Base-by-base conservation (phyloP, 352 stramenopile genomes). In the Phytophthora syringae region DNA sequence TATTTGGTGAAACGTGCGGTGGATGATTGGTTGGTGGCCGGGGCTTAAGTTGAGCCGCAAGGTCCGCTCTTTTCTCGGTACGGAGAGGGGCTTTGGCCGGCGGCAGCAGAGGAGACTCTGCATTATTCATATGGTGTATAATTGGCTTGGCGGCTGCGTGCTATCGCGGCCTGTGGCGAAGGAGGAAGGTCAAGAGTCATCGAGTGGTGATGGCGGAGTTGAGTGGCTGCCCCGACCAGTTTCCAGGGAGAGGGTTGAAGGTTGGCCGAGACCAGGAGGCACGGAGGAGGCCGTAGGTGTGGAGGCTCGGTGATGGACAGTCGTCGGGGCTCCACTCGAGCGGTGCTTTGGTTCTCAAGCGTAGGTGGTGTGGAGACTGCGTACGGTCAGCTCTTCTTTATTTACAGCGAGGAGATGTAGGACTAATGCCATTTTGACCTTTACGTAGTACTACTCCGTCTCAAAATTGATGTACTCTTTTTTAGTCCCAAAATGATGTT, bases 71-170 rank as follows among this genome's bases (percentile, higher is more conserved):
- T 11, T 58, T 62, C 50, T 55, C 24, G 52, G 15, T n/a, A 55
- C 44, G 34, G 48, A 47, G 62, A 61, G 28, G 32, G 21, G 48
- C 57, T 69, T 74, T 30, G 60, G 39, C 44, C 20, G 54, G 49
- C 36, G 54, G 60, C 36, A 70, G 66, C 60, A 63, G 49, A 42
- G 60, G 60, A 66, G 54, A 45, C 60, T 59, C 60, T 74, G 66
- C 66, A 74, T 70, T 65, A 64, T 74, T 74, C 66, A 74, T 74
- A 67, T 70, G 60, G 53, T 74, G 60, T 67, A 67, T 74, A 67
- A 70, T 74, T 70, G 58, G 60, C 54, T 68, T 51, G 53, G 39
- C 36, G 53, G 54, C 40, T 69, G 53, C 52, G 52, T 68, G 39
- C 45, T 6, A 28, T 25, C 51, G 57, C 21, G 34, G 59, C 20